Percentiles rank a stretch among this genome's conserved stretches.
Conservation (phyloP, 495 filamentous ascomycete genomes). For the Geoglossum glabrum region DNA sequence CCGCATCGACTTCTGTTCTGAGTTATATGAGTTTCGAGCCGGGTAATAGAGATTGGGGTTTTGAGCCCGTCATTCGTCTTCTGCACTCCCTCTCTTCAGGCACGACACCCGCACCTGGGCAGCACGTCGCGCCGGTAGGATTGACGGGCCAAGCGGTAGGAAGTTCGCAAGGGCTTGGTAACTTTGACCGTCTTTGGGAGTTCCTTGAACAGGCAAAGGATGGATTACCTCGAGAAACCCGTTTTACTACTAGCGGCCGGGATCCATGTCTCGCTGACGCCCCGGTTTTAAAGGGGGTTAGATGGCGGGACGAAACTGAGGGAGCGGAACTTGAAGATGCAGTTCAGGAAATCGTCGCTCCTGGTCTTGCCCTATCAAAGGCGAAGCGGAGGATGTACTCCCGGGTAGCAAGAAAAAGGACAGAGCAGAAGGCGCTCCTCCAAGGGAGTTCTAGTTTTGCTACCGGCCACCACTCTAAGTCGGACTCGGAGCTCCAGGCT, state of each 20-base stretch:
- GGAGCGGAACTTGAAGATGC: conserved; percentile 7
- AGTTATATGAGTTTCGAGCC: conserved; percentile 1
- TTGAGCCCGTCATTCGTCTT: conserved; percentile 1
- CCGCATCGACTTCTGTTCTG: not conserved
- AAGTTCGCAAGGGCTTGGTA: conserved; percentile 15
- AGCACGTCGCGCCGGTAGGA: not conserved
- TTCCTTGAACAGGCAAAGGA: conserved; percentile 18
- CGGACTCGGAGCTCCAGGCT: not conserved
- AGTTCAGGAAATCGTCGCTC: conserved; percentile 3
- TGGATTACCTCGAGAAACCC: conserved; percentile 9
- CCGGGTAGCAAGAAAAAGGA: not conserved
- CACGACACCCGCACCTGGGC: not conserved
- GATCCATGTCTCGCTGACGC: not conserved
- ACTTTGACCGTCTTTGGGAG: conserved; percentile 23
- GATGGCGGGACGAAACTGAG: conserved; percentile 14
- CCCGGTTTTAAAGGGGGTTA: conserved; percentile 14
- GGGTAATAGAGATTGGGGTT: conserved; percentile 1
- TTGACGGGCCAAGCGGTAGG: not conserved
- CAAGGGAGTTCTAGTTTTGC: not conserved
- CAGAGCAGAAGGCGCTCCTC: not conserved
- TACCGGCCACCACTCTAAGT: not conserved
- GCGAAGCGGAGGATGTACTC: not conserved
- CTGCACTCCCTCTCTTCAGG: not conserved
- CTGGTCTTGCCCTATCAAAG: not conserved
- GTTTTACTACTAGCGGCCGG: not conserved